phyloP scores from a whole-genome alignment of 306 rosid species.

The Cyclanthera cordifolia region DNA sequence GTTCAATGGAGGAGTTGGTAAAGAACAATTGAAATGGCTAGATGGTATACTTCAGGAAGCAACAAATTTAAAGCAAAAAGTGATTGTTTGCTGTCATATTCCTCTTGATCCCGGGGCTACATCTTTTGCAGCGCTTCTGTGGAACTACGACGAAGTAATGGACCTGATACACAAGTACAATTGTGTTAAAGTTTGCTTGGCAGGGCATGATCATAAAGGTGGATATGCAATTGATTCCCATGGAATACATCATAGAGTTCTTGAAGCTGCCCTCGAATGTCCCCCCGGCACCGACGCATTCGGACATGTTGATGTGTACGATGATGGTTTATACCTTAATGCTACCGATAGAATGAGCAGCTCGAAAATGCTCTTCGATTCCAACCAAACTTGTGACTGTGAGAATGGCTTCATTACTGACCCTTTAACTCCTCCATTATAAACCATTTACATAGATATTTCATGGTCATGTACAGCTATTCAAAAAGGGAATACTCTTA shows the following conservation, averaged over 20 bases:
- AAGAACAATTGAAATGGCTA: slow-evolving; percentile 80
- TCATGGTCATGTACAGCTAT: background rate
- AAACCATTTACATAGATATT: background rate
- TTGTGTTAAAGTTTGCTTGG: slow-evolving; percentile 68
- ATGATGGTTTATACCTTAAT: slow-evolving; percentile 45
- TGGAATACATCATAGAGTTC: slow-evolving; percentile 76
- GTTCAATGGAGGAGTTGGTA: slow-evolving; percentile 91
- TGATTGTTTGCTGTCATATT: slow-evolving; percentile 63
- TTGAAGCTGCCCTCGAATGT: slow-evolving; percentile 91
- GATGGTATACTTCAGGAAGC: slow-evolving; percentile 52
- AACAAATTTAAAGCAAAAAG: slow-evolving; percentile 52
- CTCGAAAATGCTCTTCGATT: slow-evolving; percentile 46
- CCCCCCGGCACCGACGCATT: slow-evolving; percentile 68
- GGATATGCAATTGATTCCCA: slow-evolving; percentile 66
- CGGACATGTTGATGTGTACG: slow-evolving; percentile 58
- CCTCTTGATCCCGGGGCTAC: slow-evolving; percentile 66
- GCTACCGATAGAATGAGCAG: slow-evolving; percentile 59
- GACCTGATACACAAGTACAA: slow-evolving; percentile 47
- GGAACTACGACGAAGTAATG: slow-evolving; percentile 84
- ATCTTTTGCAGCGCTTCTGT: slow-evolving; percentile 45
- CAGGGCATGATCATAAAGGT: slow-evolving; percentile 86
- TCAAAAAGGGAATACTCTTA: background rate
- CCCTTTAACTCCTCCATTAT: background rate
- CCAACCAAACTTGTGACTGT: slow-evolving; percentile 11
- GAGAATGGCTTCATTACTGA: slow-evolving; percentile 4